These are phyloP conservation scores for Penicillium thymicola DNA, from an alignment of 2,329 filamentous ascomycete genomes.

Conservation along the genomic window DNA sequence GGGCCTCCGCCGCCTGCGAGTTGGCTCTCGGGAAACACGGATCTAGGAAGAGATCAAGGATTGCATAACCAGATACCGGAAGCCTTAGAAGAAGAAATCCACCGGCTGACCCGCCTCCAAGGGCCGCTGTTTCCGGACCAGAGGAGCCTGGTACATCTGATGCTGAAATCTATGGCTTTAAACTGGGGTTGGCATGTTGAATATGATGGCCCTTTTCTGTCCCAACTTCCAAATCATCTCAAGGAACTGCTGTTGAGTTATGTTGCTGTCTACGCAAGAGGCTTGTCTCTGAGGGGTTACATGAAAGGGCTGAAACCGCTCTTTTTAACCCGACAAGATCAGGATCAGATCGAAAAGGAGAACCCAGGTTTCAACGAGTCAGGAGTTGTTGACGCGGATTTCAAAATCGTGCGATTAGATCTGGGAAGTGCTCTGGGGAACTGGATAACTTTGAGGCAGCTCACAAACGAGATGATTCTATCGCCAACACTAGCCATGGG, in stretches of 20 bases:
- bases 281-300: constrained; percentile 37
- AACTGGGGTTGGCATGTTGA: constrained; percentile 57
- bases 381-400: constrained; percentile 26
- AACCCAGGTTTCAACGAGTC: constrained; percentile 5
- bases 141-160: constrained; percentile 49
- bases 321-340: constrained; percentile 35
- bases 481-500: constrained; percentile 13
- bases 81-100: constrained; percentile 20
- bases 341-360: constrained; percentile 6
- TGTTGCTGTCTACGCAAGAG: constrained; percentile 49
- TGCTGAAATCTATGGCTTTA: constrained; percentile 53
- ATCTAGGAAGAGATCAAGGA: constrained; percentile 1
- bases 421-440: constrained; percentile 50
- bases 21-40: constrained; percentile 36
- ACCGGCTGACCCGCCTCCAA: constrained; percentile 41
- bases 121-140: constrained; percentile 36
- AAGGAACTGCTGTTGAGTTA: constrained; percentile 57
- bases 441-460: constrained; percentile 48
- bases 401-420: constrained; percentile 52
- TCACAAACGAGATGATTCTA: constrained; percentile 45
- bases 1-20: constrained; percentile 48
- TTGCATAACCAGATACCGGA: constrained; percentile 1
- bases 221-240: constrained; percentile 49
- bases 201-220: constrained; percentile 56
- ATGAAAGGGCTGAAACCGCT: constrained; percentile 50